Evolutionary conservation across 345 rosid genomes (phyloP).

Genomic region (Hypericum androsaemum): DNA sequence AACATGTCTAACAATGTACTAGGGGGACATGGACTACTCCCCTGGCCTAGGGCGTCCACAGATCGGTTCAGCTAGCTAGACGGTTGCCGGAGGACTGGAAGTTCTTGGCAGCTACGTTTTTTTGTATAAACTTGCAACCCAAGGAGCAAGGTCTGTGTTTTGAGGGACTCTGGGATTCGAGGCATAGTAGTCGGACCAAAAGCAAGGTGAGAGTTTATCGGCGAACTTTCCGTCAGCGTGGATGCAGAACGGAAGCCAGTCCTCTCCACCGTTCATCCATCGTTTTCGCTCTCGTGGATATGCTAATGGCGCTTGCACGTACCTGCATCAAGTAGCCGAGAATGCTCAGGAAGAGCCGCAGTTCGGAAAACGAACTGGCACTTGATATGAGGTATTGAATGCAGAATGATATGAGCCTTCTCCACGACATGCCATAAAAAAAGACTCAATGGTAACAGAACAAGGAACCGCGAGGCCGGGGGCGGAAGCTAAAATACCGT

Average conservation of each 20-base stretch:
- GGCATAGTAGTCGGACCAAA: slow-evolving; percentile 59
- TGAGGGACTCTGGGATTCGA: slow-evolving; percentile 36
- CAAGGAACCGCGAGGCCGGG: not conserved
- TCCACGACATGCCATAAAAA: too few relatives aligned
- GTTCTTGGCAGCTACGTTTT: slow-evolving; percentile 3
- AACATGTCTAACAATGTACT: too few relatives aligned
- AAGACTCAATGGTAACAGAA: too few relatives aligned
- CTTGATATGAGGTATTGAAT: too few relatives aligned
- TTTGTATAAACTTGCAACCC: slow-evolving; percentile 45
- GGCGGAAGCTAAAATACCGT: not conserved
- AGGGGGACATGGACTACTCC: too few relatives aligned
- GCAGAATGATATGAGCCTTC: too few relatives aligned
- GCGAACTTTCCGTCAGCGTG: slow-evolving; percentile 33
- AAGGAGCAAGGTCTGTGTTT: slow-evolving; percentile 45
- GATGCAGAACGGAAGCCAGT: slow-evolving; percentile 49
- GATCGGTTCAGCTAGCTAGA: too few relatives aligned
- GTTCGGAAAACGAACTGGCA: too few relatives aligned
- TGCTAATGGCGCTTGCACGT: slow-evolving; percentile 62
- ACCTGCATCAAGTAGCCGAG: slow-evolving; percentile 17
- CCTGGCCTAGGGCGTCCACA: too few relatives aligned
- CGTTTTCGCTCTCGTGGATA: slow-evolving; percentile 55
- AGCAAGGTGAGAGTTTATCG: slow-evolving; percentile 34
- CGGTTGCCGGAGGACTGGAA: not conserved
- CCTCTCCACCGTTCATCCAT: slow-evolving; percentile 55
- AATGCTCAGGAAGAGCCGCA: too few relatives aligned